Percentiles rank a stretch among this genome's conserved stretches.
phyloP scores from a whole-genome alignment of 1,284 basidiomycete genomes.

The Ceratobasidium theobromae region DNA sequence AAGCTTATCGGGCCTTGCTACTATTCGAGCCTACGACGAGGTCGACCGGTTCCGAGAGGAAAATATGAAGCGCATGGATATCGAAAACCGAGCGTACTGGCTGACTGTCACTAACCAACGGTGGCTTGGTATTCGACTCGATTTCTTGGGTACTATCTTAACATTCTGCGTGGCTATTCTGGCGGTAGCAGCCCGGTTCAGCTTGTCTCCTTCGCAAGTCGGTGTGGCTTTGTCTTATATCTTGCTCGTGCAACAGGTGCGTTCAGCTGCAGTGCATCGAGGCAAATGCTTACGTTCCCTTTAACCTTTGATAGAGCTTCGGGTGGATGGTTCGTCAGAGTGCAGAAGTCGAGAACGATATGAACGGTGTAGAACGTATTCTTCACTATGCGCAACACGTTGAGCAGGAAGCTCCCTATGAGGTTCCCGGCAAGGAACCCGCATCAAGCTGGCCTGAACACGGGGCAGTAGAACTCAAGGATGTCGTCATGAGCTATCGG shows the following conservation, averaged over 20 bases:
- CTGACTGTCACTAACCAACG: conserved; percentile 75
- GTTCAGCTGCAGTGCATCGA: too few species aligned
- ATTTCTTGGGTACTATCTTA: conserved; percentile 76
- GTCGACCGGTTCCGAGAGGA: conserved; percentile 68
- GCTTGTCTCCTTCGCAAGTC: conserved; percentile 76
- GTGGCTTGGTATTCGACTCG: conserved; percentile 68
- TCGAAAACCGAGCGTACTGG: conserved; percentile 90
- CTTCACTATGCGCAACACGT: conserved; percentile 74
- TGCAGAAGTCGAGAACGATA: conserved; percentile 70
- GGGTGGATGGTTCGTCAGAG: conserved; percentile 82
- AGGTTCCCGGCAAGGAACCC: conserved; percentile 60
- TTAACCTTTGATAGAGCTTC: conserved; percentile 53
- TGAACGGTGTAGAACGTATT: conserved; percentile 87
- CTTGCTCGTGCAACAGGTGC: conserved; percentile 67
- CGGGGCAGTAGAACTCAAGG: conserved; percentile 58
- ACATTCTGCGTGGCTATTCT: conserved; percentile 81
- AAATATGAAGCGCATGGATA: conserved; percentile 76
- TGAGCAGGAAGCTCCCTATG: conserved; percentile 78
- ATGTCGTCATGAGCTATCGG: conserved; percentile 69
- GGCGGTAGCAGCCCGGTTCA: conserved; percentile 70
- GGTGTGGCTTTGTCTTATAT: conserved; percentile 77
- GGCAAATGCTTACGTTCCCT: too few species aligned
- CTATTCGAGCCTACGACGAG: conserved; percentile 84
- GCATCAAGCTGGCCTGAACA: conserved; percentile 64
- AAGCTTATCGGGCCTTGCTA: conserved; percentile 80